Evolutionary conservation across 2,329 filamentous ascomycete genomes (phyloP).

Genomic region (Beauveria sp.): DNA sequence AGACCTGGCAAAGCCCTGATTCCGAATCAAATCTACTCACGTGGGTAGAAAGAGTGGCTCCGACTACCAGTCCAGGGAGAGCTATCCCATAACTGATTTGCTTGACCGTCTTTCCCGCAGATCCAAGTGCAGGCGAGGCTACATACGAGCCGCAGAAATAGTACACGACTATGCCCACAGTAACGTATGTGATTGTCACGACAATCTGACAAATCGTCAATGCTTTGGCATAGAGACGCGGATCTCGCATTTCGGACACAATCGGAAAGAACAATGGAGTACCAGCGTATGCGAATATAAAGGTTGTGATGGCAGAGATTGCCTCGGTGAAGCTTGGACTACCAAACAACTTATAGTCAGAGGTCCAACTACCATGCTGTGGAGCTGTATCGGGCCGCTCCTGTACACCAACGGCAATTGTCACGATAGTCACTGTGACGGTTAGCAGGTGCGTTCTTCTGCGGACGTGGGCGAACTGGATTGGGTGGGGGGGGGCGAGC

Average conservation of each 20-base stretch:
- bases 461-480: no score
- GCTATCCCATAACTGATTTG: constrained; percentile 36
- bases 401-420: not conserved
- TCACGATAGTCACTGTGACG: not conserved
- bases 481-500: no score
- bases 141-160: constrained; percentile 38
- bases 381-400: not conserved
- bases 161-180: constrained; percentile 33
- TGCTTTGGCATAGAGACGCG: not conserved
- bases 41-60: not conserved
- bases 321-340: constrained; percentile 23
- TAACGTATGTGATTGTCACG: constrained; percentile 22
- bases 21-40: no score
- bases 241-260: not conserved
- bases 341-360: constrained; percentile 23
- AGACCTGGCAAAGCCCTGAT: not conserved
- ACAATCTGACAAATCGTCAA: not conserved
- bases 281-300: constrained; percentile 19
- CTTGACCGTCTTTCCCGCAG: constrained; percentile 33
- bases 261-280: not conserved
- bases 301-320: constrained; percentile 22
- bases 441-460: no score
- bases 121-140: constrained; percentile 38
- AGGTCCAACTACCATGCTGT: constrained; percentile 16
- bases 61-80: constrained; percentile 19